These are phyloP conservation scores for Monilinia aucupariae DNA, from an alignment of 2,329 filamentous ascomycete species.

Conservation along the genomic window DNA sequence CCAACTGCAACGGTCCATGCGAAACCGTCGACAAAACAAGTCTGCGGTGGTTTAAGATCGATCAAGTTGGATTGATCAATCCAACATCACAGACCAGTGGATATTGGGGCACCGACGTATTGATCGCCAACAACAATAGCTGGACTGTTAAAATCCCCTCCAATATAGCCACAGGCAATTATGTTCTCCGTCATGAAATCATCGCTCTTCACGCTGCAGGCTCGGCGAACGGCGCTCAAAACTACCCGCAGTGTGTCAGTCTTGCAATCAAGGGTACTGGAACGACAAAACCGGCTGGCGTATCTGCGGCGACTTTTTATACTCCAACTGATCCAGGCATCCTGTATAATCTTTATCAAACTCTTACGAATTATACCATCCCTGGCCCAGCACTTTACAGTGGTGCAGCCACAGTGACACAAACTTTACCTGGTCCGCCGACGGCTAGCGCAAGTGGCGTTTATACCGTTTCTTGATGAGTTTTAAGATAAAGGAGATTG, in stretches of 20 bases:
- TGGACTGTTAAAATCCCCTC: constrained; percentile 45
- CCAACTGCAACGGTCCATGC: constrained; percentile 38
- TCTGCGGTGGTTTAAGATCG: constrained; percentile 43
- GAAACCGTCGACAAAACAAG: constrained; percentile 38
- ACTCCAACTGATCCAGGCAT: constrained; percentile 41
- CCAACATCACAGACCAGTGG: constrained; percentile 30
- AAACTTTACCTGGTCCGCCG: constrained; percentile 24
- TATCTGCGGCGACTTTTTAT: constrained; percentile 40
- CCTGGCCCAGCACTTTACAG: constrained; percentile 36
- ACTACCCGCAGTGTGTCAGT: constrained; percentile 48
- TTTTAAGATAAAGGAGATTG: background rate
- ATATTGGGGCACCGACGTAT: constrained; percentile 42
- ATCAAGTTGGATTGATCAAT: constrained; percentile 36
- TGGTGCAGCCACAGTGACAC: constrained; percentile 21
- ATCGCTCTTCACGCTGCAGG: constrained; percentile 31
- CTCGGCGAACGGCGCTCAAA: constrained; percentile 42
- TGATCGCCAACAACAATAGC: constrained; percentile 49
- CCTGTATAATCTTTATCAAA: constrained; percentile 37
- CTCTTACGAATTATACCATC: constrained; percentile 34
- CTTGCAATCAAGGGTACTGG: constrained; percentile 43
- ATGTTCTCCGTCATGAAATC: constrained; percentile 47
- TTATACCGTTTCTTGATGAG: constrained; percentile 17
- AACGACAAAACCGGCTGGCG: constrained; percentile 36
- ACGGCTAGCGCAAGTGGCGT: constrained; percentile 24
- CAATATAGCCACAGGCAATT: constrained; percentile 43